Base-by-base conservation (phyloP, 192 early-diverging fungal species). In the Rhizophagus sp. region DNA sequence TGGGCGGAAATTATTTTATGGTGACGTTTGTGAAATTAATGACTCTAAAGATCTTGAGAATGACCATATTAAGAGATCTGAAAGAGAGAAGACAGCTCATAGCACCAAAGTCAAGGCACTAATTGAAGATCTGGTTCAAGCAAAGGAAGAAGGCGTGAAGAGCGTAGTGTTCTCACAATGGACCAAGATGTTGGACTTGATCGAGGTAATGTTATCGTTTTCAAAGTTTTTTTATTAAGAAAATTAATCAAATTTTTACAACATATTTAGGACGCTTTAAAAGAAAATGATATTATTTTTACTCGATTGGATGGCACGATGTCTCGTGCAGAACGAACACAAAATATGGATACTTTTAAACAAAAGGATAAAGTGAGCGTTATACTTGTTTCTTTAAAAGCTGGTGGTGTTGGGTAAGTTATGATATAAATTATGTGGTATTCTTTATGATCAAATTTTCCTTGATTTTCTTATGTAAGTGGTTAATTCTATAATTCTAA, bases 111-210 rank as follows among this genome's bases (percentile, higher is more conserved):
- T 89, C 39, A 79, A 89, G 62, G 89, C 89, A 0, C 65, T 89
- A 12, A 63, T 92, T 24, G 65, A 78, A 24, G 84, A 90, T 66
- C 50, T 90, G 27, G 68, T 78, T 25, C 64, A 79, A 52, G 73
- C 80, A 67, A 72, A 81, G 64, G 44, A 17, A 36, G 71, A 61
- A 11, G 62, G 81, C 5, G 78, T 88, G 41, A 97, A 97, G 81
- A 92, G 90, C 57, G 94, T 99, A 9, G 93, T 99, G 0, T 99
- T 98, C 82, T 98, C 96, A 22, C 98, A 99, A 84, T 99, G 94
- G 90, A 98, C 96, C 1, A 86, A 84, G 25, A 93, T 97, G 88
- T 89, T 98, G 27, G 91, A 95, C 71, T 73, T 97, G 13, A 90
- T 97, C 49, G 89, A 92, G 80, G 84, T 85, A 85, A 80, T 64